phyloP scores from a whole-genome alignment of 257 asterid species.

The Salvia splendens region DNA sequence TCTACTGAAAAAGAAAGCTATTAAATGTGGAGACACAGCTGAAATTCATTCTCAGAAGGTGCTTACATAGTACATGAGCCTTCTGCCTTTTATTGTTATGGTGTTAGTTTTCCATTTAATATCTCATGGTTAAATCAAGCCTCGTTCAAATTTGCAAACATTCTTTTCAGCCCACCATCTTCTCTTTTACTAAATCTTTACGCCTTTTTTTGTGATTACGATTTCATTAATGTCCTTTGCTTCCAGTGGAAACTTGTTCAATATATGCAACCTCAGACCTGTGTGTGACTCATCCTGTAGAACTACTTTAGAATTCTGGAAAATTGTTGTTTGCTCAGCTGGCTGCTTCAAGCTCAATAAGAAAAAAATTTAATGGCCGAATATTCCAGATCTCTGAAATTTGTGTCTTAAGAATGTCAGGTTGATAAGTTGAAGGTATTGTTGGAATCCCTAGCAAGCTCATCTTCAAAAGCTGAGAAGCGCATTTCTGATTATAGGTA shows the following conservation, averaged over 20 bases:
- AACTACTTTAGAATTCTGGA: conserved; percentile 17
- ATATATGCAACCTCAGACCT: conserved; percentile 22
- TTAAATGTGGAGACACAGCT: conserved; percentile 74
- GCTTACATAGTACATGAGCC: conserved; percentile 25
- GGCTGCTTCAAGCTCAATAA: conserved; percentile 26
- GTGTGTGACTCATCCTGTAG: background rate
- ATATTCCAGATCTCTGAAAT: conserved; percentile 28
- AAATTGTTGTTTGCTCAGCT: background rate
- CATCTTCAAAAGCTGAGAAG: conserved; percentile 79
- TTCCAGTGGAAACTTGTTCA: conserved; percentile 20
- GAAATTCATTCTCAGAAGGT: conserved; percentile 94
- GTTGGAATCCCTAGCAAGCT: conserved; percentile 87
- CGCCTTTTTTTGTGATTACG: background rate
- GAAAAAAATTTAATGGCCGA: background rate
- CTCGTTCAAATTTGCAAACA: conserved; percentile 42
- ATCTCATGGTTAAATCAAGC: conserved; percentile 37
- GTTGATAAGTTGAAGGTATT: conserved; percentile 94
- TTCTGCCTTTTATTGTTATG: background rate
- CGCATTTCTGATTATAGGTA: conserved; percentile 89
- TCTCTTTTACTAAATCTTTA: background rate
- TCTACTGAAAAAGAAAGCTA: conserved; percentile 71
- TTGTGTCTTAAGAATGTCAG: conserved; percentile 48
- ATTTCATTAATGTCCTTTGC: background rate
- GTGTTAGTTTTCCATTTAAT: background rate
- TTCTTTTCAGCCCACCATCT: background rate